Evolutionary conservation across 179 eudicot genomes (phyloP), one percentile per base, ranked within the genome.

Genomic region (Sideroxylon spinosum): DNA sequence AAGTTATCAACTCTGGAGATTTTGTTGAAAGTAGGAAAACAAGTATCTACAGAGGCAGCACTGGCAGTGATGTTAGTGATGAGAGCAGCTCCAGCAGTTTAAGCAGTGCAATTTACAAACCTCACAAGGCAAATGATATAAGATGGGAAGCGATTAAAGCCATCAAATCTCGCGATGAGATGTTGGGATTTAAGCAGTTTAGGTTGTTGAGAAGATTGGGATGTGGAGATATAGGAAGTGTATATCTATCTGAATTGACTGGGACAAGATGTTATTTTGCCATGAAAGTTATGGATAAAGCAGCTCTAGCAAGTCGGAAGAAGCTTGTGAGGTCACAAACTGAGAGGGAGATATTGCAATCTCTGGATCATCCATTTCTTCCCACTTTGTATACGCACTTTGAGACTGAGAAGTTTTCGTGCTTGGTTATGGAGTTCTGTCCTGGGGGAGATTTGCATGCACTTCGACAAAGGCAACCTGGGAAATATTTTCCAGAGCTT

Each of bases 101-200:
- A 16, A 84, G 82, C 79, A 82, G 84, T 57, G 80, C 89, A 16
- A 78, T 81, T 65, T 88, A 87, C 81, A 91, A 91, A 74, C 96
- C 96, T 76, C 96, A 90, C 84, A 86, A 85, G 81, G 90, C 88
- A 2, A 90, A 91, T 75, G 96, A 91, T 71, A 80, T 78, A 3
- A 85, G 92, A 74, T 91, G 96, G 93, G 86, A 90, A 78, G 93
- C 96, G 3, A 87, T 91, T 53, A 87, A 86, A 71, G 87, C 82
- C 53, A 88, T 89, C 60, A 82, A 85, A 76, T 85, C 92, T 37
- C 89, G 82, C 44, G 82, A 85, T 71, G 93, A 92, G 60, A 70
- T 76, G 46, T 69, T 89, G 80, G 88, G 81, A 77, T 75, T 87
- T 65, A 84, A 76, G 46, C 85, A 89, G 67, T 89, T 89, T 75